Evolutionary conservation across 1,284 basidiomycete species (phyloP), one percentile per base, ranked within the genome.

Genomic region (Tremellales sp.): DNA sequence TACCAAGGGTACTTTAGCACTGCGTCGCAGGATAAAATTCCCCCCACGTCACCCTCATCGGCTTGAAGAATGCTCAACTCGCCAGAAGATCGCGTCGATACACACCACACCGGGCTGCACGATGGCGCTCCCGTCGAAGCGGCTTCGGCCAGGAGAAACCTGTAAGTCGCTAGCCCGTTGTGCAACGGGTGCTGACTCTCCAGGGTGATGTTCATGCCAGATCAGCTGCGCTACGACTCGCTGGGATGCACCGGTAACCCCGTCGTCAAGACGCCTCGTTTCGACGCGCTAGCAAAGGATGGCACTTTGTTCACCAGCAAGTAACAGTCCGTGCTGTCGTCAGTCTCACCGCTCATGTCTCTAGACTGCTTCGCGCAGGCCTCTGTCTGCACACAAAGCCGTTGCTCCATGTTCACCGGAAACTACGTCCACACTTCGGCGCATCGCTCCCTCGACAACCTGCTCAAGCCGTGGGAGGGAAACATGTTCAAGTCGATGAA

Each of bases 161-260:
- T n/a, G n/a, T n/a, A n/a, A n/a, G n/a, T n/a, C n/a, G n/a, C n/a
- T n/a, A n/a, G n/a, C n/a, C n/a, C n/a, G n/a, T n/a, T n/a, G n/a
- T n/a, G n/a, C n/a, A n/a, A n/a, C n/a, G n/a, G n/a, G n/a, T n/a
- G n/a, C n/a, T n/a, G n/a, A n/a, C n/a, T n/a, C n/a, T 33, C 29
- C n/a, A 50, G 43, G 31, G 35, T 52, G 25, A 52, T 52, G 45
- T 52, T 52, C 33, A 52, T 52, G 50, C 50, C 50, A 11, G 50
- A 52, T 24, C 50, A 52, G 27, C 40, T 52, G 19, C 36, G 50
- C 6, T 52, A 52, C 45, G 50, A 52, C 26, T 47, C 45, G 15
- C 40, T 52, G 3, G 50, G 37, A 2, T 47, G 45, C 19, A 52
- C 50, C 0, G 50, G 50, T 11, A 52, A 52, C 27, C 45, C 36